These are phyloP conservation scores for Chlorella sp. DNA, from an alignment of 139 green algal species.

Conservation along the genomic window DNA sequence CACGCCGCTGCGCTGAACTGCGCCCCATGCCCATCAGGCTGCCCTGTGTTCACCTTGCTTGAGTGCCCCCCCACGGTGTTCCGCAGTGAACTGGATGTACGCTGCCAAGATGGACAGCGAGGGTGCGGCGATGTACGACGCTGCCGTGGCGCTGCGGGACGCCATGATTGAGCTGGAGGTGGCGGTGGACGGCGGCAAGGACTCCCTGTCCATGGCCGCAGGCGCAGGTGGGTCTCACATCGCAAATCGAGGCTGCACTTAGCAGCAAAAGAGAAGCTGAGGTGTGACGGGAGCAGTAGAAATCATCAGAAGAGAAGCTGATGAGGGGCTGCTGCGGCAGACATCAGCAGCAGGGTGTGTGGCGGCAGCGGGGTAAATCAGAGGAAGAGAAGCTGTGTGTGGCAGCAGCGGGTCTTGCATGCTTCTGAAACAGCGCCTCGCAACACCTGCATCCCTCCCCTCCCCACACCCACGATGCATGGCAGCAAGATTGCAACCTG, in stretches of 20 bases:
- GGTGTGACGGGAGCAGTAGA: no score
- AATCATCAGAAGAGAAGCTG: neutral
- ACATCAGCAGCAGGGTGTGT: no score
- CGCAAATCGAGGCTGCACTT: neutral
- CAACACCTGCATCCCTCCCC: no score
- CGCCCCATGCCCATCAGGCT: neutral
- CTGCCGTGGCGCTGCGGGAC: constrained; percentile 79
- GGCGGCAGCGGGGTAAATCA: no score
- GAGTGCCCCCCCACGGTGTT: neutral
- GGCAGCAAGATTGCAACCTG: no score
- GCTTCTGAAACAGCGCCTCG: no score
- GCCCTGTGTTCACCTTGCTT: neutral
- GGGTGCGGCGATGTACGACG: constrained; percentile 96
- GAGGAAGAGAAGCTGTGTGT: no score
- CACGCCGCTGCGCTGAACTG: no score
- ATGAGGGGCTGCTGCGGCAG: no score
- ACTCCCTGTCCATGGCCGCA: constrained; percentile 98
- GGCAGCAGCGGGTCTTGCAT: no score
- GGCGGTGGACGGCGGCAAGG: constrained; percentile 98
- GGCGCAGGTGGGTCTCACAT: constrained; percentile 48
- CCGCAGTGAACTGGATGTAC: constrained; percentile 99
- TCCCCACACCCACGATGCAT: no score
- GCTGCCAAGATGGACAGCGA: constrained; percentile 97
- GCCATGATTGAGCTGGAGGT: constrained; percentile 84
- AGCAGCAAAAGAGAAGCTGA: neutral